Evolutionary conservation across 768 basidiomycete species (phyloP).

Genomic region (Lactarius pseudohatsudake): DNA sequence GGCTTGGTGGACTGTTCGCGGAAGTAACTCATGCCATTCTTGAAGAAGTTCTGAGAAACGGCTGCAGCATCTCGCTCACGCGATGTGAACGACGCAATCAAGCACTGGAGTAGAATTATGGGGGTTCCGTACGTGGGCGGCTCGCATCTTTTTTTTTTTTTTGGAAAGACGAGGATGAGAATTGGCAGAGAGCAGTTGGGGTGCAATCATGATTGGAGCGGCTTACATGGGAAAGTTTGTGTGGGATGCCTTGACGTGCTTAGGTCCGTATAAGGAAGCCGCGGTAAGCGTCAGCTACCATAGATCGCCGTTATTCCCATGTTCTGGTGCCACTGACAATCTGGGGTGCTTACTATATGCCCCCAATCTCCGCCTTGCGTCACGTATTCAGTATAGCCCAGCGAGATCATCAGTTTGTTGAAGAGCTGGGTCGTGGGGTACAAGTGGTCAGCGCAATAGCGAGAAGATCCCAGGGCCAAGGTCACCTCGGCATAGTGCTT

Average conservation of each 20-base stretch:
- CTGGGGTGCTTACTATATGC: constrained; percentile 32
- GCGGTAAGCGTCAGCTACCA: constrained; percentile 34
- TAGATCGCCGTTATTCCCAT: neutral
- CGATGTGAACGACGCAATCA: constrained; percentile 37
- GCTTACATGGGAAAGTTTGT: constrained; percentile 36
- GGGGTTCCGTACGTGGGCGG: constrained; percentile 34
- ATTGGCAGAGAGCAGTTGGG: neutral
- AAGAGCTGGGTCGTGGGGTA: constrained; percentile 23
- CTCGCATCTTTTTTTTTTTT: neutral
- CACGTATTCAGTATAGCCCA: constrained; percentile 39
- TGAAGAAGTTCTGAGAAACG: constrained; percentile 35
- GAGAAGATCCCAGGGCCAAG: neutral
- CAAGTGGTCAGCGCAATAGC: neutral
- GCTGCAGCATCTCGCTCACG: constrained; percentile 40
- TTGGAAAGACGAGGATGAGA: neutral
- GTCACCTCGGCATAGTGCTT: constrained; percentile 33
- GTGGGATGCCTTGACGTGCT: constrained; percentile 37
- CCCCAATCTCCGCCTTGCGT: constrained; percentile 54
- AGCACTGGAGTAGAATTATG: constrained; percentile 33
- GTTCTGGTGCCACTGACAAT: neutral
- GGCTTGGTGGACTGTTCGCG: constrained; percentile 38
- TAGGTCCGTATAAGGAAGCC: constrained; percentile 32
- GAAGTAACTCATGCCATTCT: constrained; percentile 42
- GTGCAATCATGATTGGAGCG: neutral
- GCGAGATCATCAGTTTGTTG: constrained; percentile 36